Evolutionary conservation across 768 basidiomycete genomes (phyloP), one percentile per base, ranked within the genome.

Genomic region (Melanogaster broomeanus): DNA sequence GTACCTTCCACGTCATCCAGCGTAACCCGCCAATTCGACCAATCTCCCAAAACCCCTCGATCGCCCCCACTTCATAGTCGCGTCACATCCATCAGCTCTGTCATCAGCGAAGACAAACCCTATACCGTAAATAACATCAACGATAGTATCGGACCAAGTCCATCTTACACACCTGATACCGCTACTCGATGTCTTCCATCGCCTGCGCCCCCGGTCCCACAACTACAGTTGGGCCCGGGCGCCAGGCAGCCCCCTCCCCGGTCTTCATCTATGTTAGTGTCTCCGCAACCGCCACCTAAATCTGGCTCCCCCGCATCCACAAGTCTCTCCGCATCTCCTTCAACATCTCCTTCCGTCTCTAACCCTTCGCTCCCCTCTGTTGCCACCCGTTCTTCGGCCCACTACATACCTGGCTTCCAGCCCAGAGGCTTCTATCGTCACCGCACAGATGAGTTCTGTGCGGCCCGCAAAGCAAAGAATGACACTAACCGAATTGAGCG

Each of bases 401-500:
- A 87, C 2, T 98, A 98, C 65, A 84, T 87, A 41, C 85, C 91
- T 3, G 93, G 93, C 2, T 99, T 98, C 65, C 96, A 99, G 66
- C 96, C 96, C 6, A 88, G 80, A 61, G 95, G 95, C 5, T 82
- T 93, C 5, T 87, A 83, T 64, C 74, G 85, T 12, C 84, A 79
- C 6, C 81, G 88, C 33, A 97, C 94, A 7, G 93, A 91, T 48
- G 89, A 92, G 48, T 98, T 93, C 60, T 50, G 50, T 4, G 77
- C 78, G 4, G 57, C 75, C 11, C 74, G 77, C 24, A 70, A 63
- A 18, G 55, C 51, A 25, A 67, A 51, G 35, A 69, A 74, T 11
- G 77, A 78, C 42, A 70, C 68, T 13, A 79, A 79, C 38, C 81
- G 86, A 27, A 78, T 91, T 15, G 93, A 98, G 64, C 82, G 87